These are phyloP conservation scores for Trichoderma arundinaceum DNA, from an alignment of 2,329 filamentous ascomycete species.

Conservation along the genomic window DNA sequence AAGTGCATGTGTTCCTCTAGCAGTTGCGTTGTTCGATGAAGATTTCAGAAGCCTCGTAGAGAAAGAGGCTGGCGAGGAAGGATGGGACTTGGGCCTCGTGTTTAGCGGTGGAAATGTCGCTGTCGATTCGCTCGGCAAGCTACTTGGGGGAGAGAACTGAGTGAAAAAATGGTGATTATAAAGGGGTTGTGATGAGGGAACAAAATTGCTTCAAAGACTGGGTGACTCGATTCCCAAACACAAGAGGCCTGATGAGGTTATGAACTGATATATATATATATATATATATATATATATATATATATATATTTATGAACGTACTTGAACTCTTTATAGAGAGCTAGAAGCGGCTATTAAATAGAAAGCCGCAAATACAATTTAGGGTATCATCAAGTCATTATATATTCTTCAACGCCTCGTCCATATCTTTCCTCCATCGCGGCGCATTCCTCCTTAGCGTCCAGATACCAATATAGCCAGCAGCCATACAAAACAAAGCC, in stretches of 20 bases:
- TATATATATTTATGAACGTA: no score
- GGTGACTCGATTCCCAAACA: no score
- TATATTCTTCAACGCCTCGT: slow-evolving; percentile 50
- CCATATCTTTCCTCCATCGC: slow-evolving; percentile 69
- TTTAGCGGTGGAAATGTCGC: slow-evolving; percentile 66
- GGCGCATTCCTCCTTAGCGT: slow-evolving; percentile 64
- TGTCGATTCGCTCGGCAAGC: slow-evolving; percentile 57
- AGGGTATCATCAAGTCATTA: slow-evolving; percentile 19
- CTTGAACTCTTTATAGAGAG: neutral
- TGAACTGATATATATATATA: no score
- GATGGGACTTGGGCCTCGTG: slow-evolving; percentile 72
- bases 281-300: no score
- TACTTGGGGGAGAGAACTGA: slow-evolving; percentile 48
- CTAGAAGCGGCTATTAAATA: neutral
- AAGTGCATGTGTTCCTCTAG: slow-evolving; percentile 81
- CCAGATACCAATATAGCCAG: slow-evolving; percentile 63
- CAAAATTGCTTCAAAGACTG: no score
- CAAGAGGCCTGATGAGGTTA: no score
- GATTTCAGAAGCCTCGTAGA: slow-evolving; percentile 77
- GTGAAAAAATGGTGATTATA: neutral
- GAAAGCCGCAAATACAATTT: neutral
- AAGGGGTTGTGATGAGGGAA: no score
- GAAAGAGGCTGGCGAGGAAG: slow-evolving; percentile 69
- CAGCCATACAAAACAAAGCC: slow-evolving; percentile 60
- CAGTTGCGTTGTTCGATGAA: slow-evolving; percentile 82